A percentile compares a stretch with the other conserved stretches of the same genome.
Conservation (phyloP, 495 filamentous ascomycete genomes). For the Neurospora sp. region DNA sequence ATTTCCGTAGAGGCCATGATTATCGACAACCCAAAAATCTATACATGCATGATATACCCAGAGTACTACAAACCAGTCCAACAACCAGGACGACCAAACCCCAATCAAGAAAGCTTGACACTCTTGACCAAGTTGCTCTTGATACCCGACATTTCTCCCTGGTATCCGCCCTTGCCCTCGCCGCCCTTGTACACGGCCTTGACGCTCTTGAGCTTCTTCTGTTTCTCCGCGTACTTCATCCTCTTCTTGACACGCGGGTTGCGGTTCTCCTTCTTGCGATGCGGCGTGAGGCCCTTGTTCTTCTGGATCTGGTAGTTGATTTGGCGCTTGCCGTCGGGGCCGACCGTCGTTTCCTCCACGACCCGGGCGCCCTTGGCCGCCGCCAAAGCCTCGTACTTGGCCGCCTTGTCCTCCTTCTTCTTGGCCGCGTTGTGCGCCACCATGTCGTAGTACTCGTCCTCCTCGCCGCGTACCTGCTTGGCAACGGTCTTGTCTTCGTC, state of each 20-base stretch:
- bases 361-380: constrained; percentile 44
- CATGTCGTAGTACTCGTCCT: constrained; percentile 83
- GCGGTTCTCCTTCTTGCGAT: constrained; percentile 81
- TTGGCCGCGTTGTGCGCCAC: constrained; percentile 56
- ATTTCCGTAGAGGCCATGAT: neutral
- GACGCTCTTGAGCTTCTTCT: constrained; percentile 84
- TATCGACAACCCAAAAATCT: neutral
- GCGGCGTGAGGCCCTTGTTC: constrained; percentile 88
- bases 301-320: constrained; percentile 90
- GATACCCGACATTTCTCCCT: constrained; percentile 89
- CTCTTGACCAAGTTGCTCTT: constrained; percentile 89
- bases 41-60: neutral
- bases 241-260: constrained; percentile 98
- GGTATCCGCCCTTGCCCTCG: constrained; percentile 78
- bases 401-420: constrained; percentile 65
- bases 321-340: constrained; percentile 71
- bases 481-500: constrained; percentile 45
- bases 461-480: constrained; percentile 39
- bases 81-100: neutral
- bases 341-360: constrained; percentile 48
- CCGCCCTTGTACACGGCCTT: constrained; percentile 81
- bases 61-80: neutral
- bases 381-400: constrained; percentile 33
- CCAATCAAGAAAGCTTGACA: constrained; percentile 57
- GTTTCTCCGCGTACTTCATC: constrained; percentile 83